Evolutionary conservation across 2,329 filamentous ascomycete species (phyloP).

Genomic region (Thielaviopsis euricoi): DNA sequence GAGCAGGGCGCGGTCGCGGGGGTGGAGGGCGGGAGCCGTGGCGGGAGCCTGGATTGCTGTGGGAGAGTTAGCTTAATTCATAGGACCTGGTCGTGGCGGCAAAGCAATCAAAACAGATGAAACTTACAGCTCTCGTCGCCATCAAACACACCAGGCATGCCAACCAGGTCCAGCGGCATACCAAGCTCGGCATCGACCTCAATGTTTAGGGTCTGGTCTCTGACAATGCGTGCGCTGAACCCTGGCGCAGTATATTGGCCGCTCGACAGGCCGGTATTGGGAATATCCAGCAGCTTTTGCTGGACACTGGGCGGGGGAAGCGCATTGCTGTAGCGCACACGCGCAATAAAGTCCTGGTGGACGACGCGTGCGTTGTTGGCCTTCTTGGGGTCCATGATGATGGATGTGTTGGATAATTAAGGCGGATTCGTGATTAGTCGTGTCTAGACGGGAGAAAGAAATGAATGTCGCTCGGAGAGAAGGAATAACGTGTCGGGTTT

Average conservation of each 20-base stretch:
- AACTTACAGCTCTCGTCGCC: slow-evolving; percentile 78
- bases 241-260: slow-evolving; percentile 80
- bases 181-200: slow-evolving; percentile 95
- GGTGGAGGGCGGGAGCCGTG: slow-evolving; percentile 54
- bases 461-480: too few relatives aligned
- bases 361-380: slow-evolving; percentile 38
- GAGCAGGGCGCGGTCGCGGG: slow-evolving; percentile 70
- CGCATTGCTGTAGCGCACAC: slow-evolving; percentile 88
- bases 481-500: too few relatives aligned
- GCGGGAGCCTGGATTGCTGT: slow-evolving; percentile 69
- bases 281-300: slow-evolving; percentile 92
- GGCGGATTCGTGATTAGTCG: too few relatives aligned
- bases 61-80: neutral
- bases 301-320: slow-evolving; percentile 87
- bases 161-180: slow-evolving; percentile 91
- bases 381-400: neutral
- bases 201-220: slow-evolving; percentile 88
- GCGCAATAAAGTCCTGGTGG: slow-evolving; percentile 94
- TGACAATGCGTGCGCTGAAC: slow-evolving; percentile 74
- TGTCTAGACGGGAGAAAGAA: too few relatives aligned
- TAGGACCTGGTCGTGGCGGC: neutral
- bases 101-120: neutral
- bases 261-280: slow-evolving; percentile 74
- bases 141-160: slow-evolving; percentile 86
- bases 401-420: too few relatives aligned